phyloP scores from a whole-genome alignment of 768 basidiomycete species.

The Candolleomyces efflorescens region DNA sequence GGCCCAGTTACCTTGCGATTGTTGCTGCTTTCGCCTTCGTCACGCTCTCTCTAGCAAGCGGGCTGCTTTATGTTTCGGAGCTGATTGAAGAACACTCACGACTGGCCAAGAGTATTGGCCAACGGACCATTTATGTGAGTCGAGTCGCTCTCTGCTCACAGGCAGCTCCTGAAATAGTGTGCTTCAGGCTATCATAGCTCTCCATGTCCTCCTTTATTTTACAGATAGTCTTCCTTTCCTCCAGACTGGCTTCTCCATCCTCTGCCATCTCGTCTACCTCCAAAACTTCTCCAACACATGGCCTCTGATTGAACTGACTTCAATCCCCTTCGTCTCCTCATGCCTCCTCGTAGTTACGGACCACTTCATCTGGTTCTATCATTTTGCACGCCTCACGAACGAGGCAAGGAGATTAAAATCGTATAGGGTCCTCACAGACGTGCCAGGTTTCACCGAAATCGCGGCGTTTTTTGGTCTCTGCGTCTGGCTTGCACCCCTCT shows the following conservation, averaged over 20 bases:
- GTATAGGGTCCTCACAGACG: conserved; percentile 37
- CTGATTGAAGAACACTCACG: conserved; percentile 92
- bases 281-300: conserved; percentile 88
- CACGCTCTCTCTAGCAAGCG: conserved; percentile 91
- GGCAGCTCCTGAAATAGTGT: background rate
- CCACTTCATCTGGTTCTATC: conserved; percentile 96
- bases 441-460: conserved; percentile 63
- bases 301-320: conserved; percentile 92
- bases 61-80: conserved; percentile 90
- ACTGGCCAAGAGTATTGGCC: conserved; percentile 76
- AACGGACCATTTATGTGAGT: conserved; percentile 85
- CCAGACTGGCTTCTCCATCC: conserved; percentile 73
- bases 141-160: background rate
- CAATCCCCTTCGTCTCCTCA: conserved; percentile 77
- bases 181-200: conserved; percentile 66
- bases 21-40: conserved; percentile 82
- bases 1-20: conserved; percentile 65
- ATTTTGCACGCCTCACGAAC: conserved; percentile 75
- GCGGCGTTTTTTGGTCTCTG: conserved; percentile 82
- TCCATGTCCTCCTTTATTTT: conserved; percentile 76
- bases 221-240: conserved; percentile 77
- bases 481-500: conserved; percentile 88
- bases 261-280: conserved; percentile 85
- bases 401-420: conserved; percentile 52
- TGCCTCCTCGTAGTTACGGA: conserved; percentile 82